Evolutionary conservation across 768 basidiomycete species (phyloP), one percentile per base, ranked within the genome.

Genomic region (Paxillus rubicundulus): DNA sequence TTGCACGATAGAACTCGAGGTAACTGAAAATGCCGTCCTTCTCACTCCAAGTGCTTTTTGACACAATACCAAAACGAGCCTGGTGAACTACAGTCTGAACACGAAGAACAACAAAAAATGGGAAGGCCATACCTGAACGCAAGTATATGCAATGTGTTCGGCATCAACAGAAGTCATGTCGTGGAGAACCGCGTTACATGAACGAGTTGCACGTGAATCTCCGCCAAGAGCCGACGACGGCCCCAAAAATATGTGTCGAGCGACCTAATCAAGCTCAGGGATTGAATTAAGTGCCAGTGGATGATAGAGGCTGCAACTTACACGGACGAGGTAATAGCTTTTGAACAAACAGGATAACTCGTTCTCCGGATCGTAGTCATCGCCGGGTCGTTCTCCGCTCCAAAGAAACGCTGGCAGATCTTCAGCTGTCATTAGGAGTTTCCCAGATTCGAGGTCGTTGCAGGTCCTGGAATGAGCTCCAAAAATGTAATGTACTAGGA

Each of bases 91-190:
- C 21, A 21, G 21, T 21, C 21, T 21, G 21, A 21, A 21, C 21
- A 21, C 21, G 4, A 27, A 24, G 9, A 6, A 16, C 17, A 46
- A n/a, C 24, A 36, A 21, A 39, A 21, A 41, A 5, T 2, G 37
- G 16, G 30, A 24, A 24, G 17, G 7, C 33, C 53, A 13, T 52
- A 58, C 54, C 33, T 55, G 57, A 8, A 59, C n/a, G 9, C 53
- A 49, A 2, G 30, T 17, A 44, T 58, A 58, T 10, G 54, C 44
- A 20, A 58, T 55, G 47, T 55, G 50, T 13, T 34, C 46, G 1
- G 50, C 30, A 38, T 49, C 49, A 3, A 58, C 39, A 4, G 16
- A 49, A n/a, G 41, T 55, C 57, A 58, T 55, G 10, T 47, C 28
- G 40, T 55, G 47, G n/a, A 58, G 34, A 6, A 39, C 20, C 0